Percentiles rank a stretch among this genome's conserved stretches.
Conservation (phyloP, 257 asterid species). For the Salvia miltiorrhiza region DNA sequence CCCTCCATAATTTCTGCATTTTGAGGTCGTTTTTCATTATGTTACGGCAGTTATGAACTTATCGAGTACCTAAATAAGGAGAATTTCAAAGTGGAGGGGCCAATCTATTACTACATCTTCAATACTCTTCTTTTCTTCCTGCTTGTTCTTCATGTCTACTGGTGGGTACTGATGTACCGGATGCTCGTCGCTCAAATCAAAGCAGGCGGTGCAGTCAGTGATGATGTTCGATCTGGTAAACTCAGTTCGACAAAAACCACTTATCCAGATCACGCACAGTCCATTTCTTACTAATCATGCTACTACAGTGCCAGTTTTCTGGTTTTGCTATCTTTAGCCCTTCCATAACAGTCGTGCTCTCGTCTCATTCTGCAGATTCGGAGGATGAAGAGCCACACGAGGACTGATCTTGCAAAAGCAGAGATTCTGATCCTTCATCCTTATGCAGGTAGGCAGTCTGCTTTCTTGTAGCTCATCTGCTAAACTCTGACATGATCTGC, state of each 20-base stretch:
- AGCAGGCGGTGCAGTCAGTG: slow-evolving; percentile 82
- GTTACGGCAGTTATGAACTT: slow-evolving; percentile 59
- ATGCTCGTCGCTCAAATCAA: slow-evolving; percentile 83
- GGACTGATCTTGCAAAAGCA: slow-evolving; percentile 40
- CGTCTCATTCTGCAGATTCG: slow-evolving; percentile 52
- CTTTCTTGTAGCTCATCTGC: background rate
- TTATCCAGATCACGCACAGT: background rate
- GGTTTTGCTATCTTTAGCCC: background rate
- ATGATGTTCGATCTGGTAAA: slow-evolving; percentile 86
- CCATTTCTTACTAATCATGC: background rate
- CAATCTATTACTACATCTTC: slow-evolving; percentile 77
- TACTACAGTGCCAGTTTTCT: too few species aligned
- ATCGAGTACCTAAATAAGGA: slow-evolving; percentile 49
- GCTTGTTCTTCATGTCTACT: slow-evolving; percentile 85
- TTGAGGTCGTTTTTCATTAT: background rate
- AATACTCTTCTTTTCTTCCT: slow-evolving; percentile 78
- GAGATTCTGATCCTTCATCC: background rate
- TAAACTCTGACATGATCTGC: background rate
- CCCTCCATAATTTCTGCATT: background rate
- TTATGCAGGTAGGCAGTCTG: background rate
- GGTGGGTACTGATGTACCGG: slow-evolving; percentile 85
- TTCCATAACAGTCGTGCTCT: background rate
- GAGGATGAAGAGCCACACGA: slow-evolving; percentile 69
- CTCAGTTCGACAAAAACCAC: too few species aligned
- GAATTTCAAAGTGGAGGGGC: slow-evolving; percentile 55